Base-by-base conservation (phyloP, 371 early-diverging fungal species). In the Vairimorpha ceranae region DNA sequence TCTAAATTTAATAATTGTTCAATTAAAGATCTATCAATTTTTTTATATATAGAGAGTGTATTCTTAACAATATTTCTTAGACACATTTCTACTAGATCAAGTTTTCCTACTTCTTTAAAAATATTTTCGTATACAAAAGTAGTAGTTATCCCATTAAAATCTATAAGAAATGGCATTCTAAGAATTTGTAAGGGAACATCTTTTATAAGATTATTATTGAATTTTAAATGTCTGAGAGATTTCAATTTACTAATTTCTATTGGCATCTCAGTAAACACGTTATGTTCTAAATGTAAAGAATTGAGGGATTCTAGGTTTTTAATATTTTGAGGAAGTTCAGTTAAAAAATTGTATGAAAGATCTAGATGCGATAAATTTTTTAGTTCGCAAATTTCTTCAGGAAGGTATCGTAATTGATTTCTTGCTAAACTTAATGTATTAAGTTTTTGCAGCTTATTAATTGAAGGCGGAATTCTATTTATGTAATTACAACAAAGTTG, bases 31-130 rank as follows among this genome's bases (percentile, higher is more conserved):
- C 82, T 83, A 10, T 87, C 77, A 10, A 87, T 75, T 70, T 82
- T 73, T 27, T 79, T 60, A 0, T 86, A 87, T 23, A 90, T 77
- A 2, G 85, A 81, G 3, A 89, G 74, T 48, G 87, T 86, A 0
- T 85, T 80, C n/a, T 87, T 86, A 8, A 89, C 87, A 45, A 91
- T 84, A 19, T 86, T 82, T 54, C 92, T 85, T 0, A 90, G 89
- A 48, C 89, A 88, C 7, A 88, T 75, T 80, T 92, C 92, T 63
- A 87, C 83, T 17, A 92, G 81, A 0, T 86, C 86, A 35, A 85
- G 87, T 58, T 21, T 72, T 59, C 76, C 76, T 7, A 70, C 43
- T 23, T 36, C 56, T 29, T 52, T 27, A 45, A 77, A 67, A 15
- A 66, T 30, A 46, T 63, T 83, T 33, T 6, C 71, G 36, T 56